Evolutionary conservation across 1,139 yeast genomes (phyloP).

Genomic region (Pichia sp.): DNA sequence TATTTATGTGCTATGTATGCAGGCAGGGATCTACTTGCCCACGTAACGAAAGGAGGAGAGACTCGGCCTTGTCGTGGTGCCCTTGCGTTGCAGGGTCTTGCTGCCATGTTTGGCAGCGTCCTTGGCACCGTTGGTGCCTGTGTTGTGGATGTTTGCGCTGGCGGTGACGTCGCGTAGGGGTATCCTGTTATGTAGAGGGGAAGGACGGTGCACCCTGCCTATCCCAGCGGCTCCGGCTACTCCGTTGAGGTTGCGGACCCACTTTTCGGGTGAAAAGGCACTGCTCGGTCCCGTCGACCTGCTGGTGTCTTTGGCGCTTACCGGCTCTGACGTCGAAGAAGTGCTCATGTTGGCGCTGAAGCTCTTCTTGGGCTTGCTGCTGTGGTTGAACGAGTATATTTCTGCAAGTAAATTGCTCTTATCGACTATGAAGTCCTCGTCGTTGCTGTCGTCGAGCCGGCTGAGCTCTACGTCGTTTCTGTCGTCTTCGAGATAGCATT

Average conservation of each 20-base stretch:
- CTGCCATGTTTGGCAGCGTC: neutral
- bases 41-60: slow-evolving; percentile 4
- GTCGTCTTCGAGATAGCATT: slow-evolving; percentile 14
- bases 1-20: too few relatives aligned
- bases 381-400: slow-evolving; percentile 17
- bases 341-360: neutral
- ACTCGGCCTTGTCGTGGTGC: neutral
- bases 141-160: neutral
- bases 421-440: slow-evolving; percentile 8
- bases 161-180: slow-evolving; percentile 15
- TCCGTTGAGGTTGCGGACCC: slow-evolving; percentile 1
- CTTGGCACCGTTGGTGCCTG: neutral
- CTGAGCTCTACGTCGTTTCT: neutral
- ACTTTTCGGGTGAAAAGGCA: slow-evolving; percentile 8
- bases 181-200: slow-evolving; percentile 10
- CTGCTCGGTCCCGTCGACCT: neutral
- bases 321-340: neutral
- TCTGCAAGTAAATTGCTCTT: slow-evolving; percentile 19
- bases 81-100: neutral
- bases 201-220: slow-evolving; percentile 10
- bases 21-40: neutral
- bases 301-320: neutral
- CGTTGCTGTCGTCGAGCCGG: neutral
- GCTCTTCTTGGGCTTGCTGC: neutral
- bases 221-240: neutral